These are phyloP conservation scores for Neurospora sp. DNA, from an alignment of 495 filamentous ascomycete species.

Conservation along the genomic window DNA sequence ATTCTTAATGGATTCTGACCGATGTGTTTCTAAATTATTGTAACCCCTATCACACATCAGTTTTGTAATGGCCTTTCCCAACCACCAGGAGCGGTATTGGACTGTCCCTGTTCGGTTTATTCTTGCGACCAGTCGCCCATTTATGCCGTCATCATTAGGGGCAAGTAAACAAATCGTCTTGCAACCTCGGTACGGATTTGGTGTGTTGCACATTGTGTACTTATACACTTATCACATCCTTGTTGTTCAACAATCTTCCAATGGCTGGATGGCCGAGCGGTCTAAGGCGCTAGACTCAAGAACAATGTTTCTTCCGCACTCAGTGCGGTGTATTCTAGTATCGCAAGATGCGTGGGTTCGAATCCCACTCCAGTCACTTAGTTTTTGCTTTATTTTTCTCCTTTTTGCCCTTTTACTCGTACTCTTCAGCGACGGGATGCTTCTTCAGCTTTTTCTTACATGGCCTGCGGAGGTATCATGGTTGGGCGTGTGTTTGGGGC, in stretches of 20 bases:
- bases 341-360: conserved; percentile 1
- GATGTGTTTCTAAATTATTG: neutral
- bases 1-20: neutral
- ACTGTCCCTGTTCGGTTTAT: neutral
- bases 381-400: conserved; percentile 4
- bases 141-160: neutral
- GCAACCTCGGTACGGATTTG: neutral
- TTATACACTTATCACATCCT: neutral
- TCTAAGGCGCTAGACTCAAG: conserved; percentile 28
- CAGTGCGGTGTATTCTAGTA: conserved; percentile 3
- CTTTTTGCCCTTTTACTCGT: neutral
- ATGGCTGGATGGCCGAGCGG: conserved; percentile 23
- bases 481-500: too few relatives aligned
- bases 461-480: neutral
- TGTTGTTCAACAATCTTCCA: neutral
- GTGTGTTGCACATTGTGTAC: neutral
- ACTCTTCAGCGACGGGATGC: neutral
- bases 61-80: neutral
- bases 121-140: neutral
- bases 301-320: conserved; percentile 3
- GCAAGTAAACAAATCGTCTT: neutral
- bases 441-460: neutral
- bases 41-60: neutral
- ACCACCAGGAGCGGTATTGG: neutral
- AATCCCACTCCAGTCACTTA: conserved; percentile 12